Conservation (phyloP, 768 basidiomycete species). For the Tylopilus rubrobrunneus region DNA sequence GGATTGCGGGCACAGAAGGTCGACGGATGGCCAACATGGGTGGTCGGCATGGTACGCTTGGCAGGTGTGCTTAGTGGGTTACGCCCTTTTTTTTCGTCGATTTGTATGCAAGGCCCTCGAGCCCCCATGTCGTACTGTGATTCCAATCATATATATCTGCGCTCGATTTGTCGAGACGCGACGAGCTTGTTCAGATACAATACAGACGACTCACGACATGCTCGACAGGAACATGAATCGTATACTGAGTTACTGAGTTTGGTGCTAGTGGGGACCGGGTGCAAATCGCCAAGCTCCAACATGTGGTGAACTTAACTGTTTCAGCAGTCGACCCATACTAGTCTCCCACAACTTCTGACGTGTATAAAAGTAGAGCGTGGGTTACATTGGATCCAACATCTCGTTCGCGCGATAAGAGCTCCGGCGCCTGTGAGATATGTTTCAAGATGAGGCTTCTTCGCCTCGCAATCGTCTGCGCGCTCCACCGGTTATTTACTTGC, state of each 20-base stretch:
- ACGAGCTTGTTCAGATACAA: too few relatives aligned
- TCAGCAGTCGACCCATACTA: not conserved
- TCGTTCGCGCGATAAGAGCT: slow-evolving; percentile 2
- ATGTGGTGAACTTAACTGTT: not conserved
- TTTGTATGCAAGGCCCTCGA: slow-evolving; percentile 11
- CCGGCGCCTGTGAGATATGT: not conserved
- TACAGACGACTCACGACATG: too few relatives aligned
- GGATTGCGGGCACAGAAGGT: slow-evolving; percentile 3
- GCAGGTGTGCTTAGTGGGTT: slow-evolving; percentile 6
- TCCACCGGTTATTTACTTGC: not conserved
- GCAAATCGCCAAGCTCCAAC: too few relatives aligned
- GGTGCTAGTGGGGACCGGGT: too few relatives aligned
- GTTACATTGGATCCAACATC: not conserved
- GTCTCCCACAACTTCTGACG: not conserved
- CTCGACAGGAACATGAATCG: too few relatives aligned
- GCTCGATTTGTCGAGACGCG: not conserved
- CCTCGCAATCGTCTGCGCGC: not conserved
- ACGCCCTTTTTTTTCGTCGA: slow-evolving; percentile 7
- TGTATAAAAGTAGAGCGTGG: not conserved
- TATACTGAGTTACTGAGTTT: too few relatives aligned
- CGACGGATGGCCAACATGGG: not conserved
- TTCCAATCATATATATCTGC: not conserved
- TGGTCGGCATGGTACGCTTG: not conserved
- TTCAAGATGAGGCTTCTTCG: slow-evolving; percentile 1
- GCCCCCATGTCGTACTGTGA: not conserved